A percentile compares a stretch with the other conserved stretches of the same genome.
Evolutionary conservation across 495 filamentous ascomycete species (phyloP).

Genomic region (Aspergillus sclerotioniger): DNA sequence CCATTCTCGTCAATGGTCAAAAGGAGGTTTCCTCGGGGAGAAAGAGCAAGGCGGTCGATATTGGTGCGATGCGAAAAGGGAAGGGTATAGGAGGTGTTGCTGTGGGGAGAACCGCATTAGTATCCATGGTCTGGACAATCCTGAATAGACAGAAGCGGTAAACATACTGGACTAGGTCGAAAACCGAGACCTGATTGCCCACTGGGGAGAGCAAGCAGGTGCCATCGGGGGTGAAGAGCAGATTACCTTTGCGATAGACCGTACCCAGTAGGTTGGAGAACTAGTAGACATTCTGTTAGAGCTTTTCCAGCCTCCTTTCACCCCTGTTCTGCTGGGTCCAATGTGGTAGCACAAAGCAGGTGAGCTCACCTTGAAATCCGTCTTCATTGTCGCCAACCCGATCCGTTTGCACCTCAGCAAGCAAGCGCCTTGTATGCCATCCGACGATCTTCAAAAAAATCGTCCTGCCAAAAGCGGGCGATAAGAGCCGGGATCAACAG

Average conservation of each 20-base stretch:
- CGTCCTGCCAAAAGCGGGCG: conserved; percentile 21
- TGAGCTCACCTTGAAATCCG: conserved; percentile 76
- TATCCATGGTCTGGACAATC: neutral
- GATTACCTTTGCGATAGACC: conserved; percentile 94
- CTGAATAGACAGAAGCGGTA: neutral
- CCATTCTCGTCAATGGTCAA: conserved; percentile 94
- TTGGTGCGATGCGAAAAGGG: conserved; percentile 93
- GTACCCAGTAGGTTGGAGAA: conserved; percentile 96
- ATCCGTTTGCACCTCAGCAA: conserved; percentile 7
- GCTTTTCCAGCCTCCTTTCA: neutral
- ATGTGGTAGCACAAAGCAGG: neutral
- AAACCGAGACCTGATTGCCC: conserved; percentile 91
- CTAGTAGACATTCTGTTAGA: conserved; percentile 39
- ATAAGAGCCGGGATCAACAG: conserved; percentile 24
- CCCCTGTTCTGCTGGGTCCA: neutral
- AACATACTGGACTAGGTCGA: conserved; percentile 89
- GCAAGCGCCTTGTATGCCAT: conserved; percentile 5
- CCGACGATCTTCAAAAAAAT: conserved; percentile 21
- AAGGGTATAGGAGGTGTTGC: conserved; percentile 94
- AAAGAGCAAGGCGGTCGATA: conserved; percentile 81
- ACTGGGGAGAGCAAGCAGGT: conserved; percentile 95
- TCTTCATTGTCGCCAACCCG: conserved; percentile 73
- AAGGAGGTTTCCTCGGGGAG: conserved; percentile 84
- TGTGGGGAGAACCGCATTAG: conserved; percentile 31
- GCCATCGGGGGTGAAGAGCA: conserved; percentile 95